Conservation (phyloP, 805 yeast species). For the Ogataea dorogensis region DNA sequence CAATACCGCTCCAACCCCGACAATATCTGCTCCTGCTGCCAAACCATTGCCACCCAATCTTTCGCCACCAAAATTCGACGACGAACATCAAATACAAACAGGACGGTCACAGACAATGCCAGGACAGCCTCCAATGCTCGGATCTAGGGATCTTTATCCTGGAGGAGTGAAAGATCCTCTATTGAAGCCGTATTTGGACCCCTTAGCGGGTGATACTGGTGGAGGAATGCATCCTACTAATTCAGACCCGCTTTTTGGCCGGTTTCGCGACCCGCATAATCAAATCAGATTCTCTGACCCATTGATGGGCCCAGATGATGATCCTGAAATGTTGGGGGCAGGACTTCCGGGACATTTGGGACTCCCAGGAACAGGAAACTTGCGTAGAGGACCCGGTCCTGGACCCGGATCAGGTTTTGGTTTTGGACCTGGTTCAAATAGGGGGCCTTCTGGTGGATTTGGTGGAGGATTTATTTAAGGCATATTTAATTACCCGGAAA, state of each 20-base stretch:
- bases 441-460: constrained; percentile 13
- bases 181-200: constrained; percentile 44
- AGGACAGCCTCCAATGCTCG: constrained; percentile 33
- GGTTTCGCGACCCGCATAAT: constrained; percentile 35
- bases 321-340: constrained; percentile 42
- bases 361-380: too few relatives aligned
- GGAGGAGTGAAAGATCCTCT: constrained; percentile 39
- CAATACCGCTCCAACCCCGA: background rate
- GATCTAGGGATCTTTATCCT: constrained; percentile 53
- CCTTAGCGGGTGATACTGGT: constrained; percentile 27
- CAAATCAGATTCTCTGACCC: constrained; percentile 58
- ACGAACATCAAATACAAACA: constrained; percentile 43
- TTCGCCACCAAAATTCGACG: constrained; percentile 50
- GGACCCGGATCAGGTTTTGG: too few relatives aligned
- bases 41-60: constrained; percentile 28
- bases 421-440: constrained; percentile 17
- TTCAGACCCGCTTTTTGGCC: constrained; percentile 48
- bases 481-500: constrained; percentile 10
- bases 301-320: constrained; percentile 42
- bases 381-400: constrained; percentile 13
- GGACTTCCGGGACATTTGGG: constrained; percentile 46
- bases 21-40: constrained; percentile 9
- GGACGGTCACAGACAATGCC: constrained; percentile 3
- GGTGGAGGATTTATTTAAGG: constrained; percentile 11
- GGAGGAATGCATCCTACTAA: constrained; percentile 58